Conservation (phyloP, 1,139 yeast genomes). For the Magnusiomyces magnusii region DNA sequence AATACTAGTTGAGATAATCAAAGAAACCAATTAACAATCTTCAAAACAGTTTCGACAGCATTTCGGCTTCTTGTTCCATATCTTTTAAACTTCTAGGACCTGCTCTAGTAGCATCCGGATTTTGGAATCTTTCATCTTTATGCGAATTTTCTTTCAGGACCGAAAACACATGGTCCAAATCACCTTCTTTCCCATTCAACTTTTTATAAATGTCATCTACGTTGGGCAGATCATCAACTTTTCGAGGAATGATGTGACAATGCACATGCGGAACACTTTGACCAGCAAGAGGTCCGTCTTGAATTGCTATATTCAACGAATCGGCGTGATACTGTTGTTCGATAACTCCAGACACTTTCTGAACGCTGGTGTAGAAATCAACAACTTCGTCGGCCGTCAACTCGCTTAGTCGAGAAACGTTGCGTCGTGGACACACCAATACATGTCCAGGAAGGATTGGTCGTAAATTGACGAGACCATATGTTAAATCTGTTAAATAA, state of each 20-base stretch:
- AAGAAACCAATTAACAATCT: too few species aligned
- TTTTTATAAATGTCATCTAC: constrained; percentile 64
- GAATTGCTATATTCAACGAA: constrained; percentile 79
- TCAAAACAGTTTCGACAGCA: constrained; percentile 37
- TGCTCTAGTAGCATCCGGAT: constrained; percentile 30
- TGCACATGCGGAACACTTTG: constrained; percentile 92
- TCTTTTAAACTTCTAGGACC: constrained; percentile 46
- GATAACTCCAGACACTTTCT: constrained; percentile 58
- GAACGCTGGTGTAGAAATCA: constrained; percentile 74
- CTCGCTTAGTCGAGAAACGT: constrained; percentile 57
- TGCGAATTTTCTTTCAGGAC: constrained; percentile 8
- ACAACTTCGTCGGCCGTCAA: constrained; percentile 60
- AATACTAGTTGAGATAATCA: too few species aligned
- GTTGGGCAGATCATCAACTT: constrained; percentile 45
- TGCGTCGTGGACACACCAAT: constrained; percentile 68
- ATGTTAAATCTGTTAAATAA: constrained; percentile 38
- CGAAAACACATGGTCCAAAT: constrained; percentile 30
- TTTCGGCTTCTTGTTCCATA: constrained; percentile 59
- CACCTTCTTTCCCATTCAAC: constrained; percentile 46
- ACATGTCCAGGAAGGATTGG: constrained; percentile 92
- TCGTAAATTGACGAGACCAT: constrained; percentile 78
- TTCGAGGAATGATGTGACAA: constrained; percentile 84
- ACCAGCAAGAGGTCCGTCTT: constrained; percentile 95
- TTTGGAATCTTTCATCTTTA: constrained; percentile 17
- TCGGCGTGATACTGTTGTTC: constrained; percentile 64